A percentile compares a stretch with the other conserved stretches of the same genome.
Evolutionary conservation across 73 alveolate genomes (phyloP).

Genomic region (Tetrahymena thermophila): DNA sequence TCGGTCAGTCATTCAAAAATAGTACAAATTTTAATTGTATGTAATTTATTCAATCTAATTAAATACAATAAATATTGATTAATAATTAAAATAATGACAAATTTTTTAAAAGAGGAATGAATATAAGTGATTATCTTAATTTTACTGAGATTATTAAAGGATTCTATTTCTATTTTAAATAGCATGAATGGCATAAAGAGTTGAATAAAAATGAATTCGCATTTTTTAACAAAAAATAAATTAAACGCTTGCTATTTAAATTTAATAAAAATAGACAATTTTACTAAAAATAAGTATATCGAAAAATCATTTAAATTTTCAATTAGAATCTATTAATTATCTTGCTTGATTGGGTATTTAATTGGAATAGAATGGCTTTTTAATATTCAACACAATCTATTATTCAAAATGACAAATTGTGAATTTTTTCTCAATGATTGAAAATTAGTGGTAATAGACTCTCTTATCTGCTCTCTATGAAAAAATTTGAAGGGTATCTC

Average conservation of each 20-base stretch:
- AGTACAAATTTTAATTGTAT: too few relatives aligned
- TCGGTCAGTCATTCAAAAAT: too few relatives aligned
- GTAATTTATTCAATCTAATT: too few relatives aligned
- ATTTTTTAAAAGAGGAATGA: too few relatives aligned
- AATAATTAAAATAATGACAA: too few relatives aligned
- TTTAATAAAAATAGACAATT: neutral
- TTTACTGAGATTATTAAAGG: too few relatives aligned
- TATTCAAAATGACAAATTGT: neutral
- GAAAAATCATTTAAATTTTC: neutral
- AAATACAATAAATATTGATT: too few relatives aligned
- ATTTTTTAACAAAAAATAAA: neutral
- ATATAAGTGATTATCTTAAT: too few relatives aligned
- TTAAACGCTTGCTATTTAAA: neutral
- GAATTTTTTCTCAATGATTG: neutral
- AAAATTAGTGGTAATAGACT: neutral
- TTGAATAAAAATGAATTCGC: too few relatives aligned
- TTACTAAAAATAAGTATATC: neutral
- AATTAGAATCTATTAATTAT: neutral
- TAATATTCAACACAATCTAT: neutral
- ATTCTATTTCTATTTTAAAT: too few relatives aligned
- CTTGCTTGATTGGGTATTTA: neutral
- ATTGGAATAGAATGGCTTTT: neutral
- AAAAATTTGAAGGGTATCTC: neutral
- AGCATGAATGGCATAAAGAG: too few relatives aligned
- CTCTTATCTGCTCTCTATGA: neutral